Base-by-base conservation (phyloP, 2,329 filamentous ascomycete genomes). In the Rhinocladiella similis region DNA sequence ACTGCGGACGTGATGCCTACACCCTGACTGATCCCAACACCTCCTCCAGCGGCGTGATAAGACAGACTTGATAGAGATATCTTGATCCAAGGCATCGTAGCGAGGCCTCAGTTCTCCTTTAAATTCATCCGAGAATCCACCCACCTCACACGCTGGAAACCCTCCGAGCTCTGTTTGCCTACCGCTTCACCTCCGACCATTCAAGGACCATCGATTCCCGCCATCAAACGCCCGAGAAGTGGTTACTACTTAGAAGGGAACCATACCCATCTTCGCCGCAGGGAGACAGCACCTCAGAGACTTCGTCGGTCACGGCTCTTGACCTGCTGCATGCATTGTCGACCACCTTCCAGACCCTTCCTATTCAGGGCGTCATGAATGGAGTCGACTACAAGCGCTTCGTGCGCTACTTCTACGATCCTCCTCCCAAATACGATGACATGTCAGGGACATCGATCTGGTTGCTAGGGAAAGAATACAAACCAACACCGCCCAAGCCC, bases 401-500 rank as follows among this genome's bases (percentile, higher is more conserved):
- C 66, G 87, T 97, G 58, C 89, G 93, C 74, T 91, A 90, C 76
- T 87, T 97, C 68, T 96, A 91, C 88, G 92, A 97, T 66, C 91
- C 91, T 0, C 86, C 92, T 62, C 92, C 91, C 5, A 84, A 83
- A 61, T 96, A 97, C 74, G 86, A 96, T 69, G 79, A 85, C 55
- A 71, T 76, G 56, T 80, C 82, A 36, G 80, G 86, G 61, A 80
- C 83, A 33, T 84, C 89, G 12, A 89, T 96, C 60, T 97, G 93
- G 92, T 95, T 91, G 68, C 79, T 97, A 46, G 86, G 86, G 39
- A 73, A 73, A 66, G 72, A 80, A 65, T 89, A 89, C 70, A 75
- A 68, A 27, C 64, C 67, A 41, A 50, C 54, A 41, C 59, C 63
- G 18, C 62, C 60, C 1, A 65, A 64, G 54, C 59, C 65, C 5